phyloP scores from a whole-genome alignment of 2,329 filamentous ascomycete species.

The Paraphoma chrysanthemicola region DNA sequence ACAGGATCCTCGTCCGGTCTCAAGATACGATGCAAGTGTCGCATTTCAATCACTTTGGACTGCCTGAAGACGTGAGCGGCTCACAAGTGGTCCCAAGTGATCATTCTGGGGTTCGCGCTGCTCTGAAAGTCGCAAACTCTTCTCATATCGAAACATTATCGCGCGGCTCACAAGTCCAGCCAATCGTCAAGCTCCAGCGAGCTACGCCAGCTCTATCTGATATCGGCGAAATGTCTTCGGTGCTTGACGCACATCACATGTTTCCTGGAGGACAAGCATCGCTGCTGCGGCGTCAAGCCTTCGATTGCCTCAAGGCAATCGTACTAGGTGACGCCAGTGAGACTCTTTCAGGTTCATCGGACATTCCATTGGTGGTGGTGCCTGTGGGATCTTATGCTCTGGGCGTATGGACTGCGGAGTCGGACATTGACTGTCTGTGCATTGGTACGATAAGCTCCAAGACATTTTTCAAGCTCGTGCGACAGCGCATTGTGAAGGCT shows the following conservation, averaged over 20 bases:
- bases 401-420: constrained; percentile 65
- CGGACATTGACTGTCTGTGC: constrained; percentile 71
- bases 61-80: constrained; percentile 38
- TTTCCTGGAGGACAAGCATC: constrained; percentile 59
- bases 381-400: constrained; percentile 72
- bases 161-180: not conserved
- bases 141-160: not conserved
- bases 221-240: constrained; percentile 13
- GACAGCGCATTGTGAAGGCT: constrained; percentile 61
- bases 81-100: constrained; percentile 42
- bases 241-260: constrained; percentile 30
- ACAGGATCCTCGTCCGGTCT: constrained; percentile 65
- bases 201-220: constrained; percentile 12
- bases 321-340: constrained; percentile 45
- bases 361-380: constrained; percentile 59
- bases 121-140: constrained; percentile 39
- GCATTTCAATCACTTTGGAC: constrained; percentile 66
- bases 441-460: constrained; percentile 67
- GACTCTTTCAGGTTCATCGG: constrained; percentile 11
- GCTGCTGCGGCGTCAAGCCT: constrained; percentile 51
- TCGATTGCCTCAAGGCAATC: constrained; percentile 55
- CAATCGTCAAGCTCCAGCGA: constrained; percentile 17
- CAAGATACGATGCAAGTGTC: constrained; percentile 49
- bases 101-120: constrained; percentile 62
- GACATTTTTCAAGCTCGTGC: constrained; percentile 67